Base-by-base conservation (phyloP, 2,329 filamentous ascomycete genomes). In the Penicillium fuscoglaucum region DNA sequence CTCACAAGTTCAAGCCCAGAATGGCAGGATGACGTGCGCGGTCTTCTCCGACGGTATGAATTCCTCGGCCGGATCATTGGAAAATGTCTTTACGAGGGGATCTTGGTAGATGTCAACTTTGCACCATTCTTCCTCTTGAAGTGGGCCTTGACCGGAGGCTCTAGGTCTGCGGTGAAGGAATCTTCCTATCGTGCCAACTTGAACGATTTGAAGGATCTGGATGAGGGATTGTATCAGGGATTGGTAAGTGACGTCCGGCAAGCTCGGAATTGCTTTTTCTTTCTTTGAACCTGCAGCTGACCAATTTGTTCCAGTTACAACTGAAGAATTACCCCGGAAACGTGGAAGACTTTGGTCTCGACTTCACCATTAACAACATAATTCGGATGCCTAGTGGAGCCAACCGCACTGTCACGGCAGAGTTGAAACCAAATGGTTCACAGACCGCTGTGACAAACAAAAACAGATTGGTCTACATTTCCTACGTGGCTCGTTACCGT, bases 61-160 rank as follows among this genome's bases (percentile, higher is more conserved):
- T 99, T 99, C 65, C 80, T 98, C 0, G 95, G 95, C 1, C 89
- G 95, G 4, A 85, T 99, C 29, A 88, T 99, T 28, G 95, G 95
- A 12, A 99, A 99, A 73, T 99, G 95, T 75, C 81, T 99, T 69
- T 99, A 99, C 71, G 95, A 99, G 77, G 93, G 93, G 0, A 98
- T 99, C 45, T 82, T 99, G 3, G 88, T 98, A 47, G 93, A 99
- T 74, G 88, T 97, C 59, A 87, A 87, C 51, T 99, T 99, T 79
- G 93, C 93, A 1, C 88, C 90, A 0, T 99, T 99, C 79, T 99
- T 99, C 77, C 83, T 99, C 7, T 84, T 96, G 59, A 97, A 98
- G 73, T 99, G 95, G 95, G 87, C 92, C 2, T 83, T 93, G 53
- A 87, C 89, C 12, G 88, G 89, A 17, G 87, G 85, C 5, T 76